These are phyloP conservation scores for Mollisia scopiformis DNA, from an alignment of 2,329 filamentous ascomycete species.

Conservation along the genomic window DNA sequence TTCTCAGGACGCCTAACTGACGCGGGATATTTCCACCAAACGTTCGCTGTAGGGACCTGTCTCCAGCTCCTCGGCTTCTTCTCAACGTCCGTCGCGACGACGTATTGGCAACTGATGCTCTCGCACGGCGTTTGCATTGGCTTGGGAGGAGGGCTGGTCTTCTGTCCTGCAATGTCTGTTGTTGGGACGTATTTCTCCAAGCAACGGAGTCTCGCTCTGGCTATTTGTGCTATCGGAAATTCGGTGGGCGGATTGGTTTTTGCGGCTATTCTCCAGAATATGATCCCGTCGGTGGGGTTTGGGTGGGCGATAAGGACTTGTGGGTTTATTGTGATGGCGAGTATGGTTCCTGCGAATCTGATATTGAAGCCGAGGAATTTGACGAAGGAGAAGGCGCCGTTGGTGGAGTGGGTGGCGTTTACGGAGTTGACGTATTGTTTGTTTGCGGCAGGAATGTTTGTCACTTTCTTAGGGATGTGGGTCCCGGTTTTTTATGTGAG, in stretches of 20 bases:
- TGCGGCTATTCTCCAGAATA: conserved; percentile 52
- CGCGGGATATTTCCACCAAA: conserved; percentile 33
- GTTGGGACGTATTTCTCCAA: conserved; percentile 51
- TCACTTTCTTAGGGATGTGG: conserved; percentile 23
- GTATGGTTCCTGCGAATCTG: conserved; percentile 36
- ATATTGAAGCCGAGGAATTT: conserved; percentile 43
- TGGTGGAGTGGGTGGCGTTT: conserved; percentile 48
- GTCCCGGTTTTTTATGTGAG: conserved; percentile 25
- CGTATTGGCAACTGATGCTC: conserved; percentile 50
- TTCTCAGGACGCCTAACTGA: conserved; percentile 20
- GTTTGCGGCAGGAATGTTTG: conserved; percentile 43
- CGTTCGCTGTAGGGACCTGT: conserved; percentile 27
- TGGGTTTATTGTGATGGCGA: conserved; percentile 47
- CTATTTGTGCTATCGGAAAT: conserved; percentile 52
- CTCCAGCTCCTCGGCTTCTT: conserved; percentile 48
- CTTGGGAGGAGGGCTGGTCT: conserved; percentile 46
- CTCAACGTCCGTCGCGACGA: conserved; percentile 39
- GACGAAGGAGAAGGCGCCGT: conserved; percentile 40
- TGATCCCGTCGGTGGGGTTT: conserved; percentile 44
- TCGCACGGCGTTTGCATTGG: conserved; percentile 50
- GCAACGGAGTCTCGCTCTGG: conserved; percentile 38
- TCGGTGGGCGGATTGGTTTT: conserved; percentile 66
- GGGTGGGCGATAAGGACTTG: conserved; percentile 47
- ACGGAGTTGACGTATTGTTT: conserved; percentile 45
- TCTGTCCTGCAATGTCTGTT: conserved; percentile 56